A percentile compares a stretch with the other conserved stretches of the same genome.
Evolutionary conservation across 1,139 yeast species (phyloP).

Genomic region (Candida gigantensis): DNA sequence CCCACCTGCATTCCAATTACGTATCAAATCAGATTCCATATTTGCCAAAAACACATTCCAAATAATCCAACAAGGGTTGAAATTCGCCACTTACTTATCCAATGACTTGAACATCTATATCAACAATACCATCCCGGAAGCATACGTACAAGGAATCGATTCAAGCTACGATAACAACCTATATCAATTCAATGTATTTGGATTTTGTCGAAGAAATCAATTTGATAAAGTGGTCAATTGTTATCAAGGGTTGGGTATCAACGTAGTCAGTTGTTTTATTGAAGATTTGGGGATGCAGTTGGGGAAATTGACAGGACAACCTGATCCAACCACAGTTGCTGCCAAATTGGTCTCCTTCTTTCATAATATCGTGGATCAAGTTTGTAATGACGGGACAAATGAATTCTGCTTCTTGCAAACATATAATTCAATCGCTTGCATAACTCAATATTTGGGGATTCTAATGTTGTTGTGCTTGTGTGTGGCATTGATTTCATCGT

Average conservation of each 20-base stretch:
- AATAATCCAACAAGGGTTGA: slow-evolving; percentile 40
- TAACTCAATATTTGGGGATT: slow-evolving; percentile 6
- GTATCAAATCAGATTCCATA: slow-evolving; percentile 10
- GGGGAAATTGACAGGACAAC: slow-evolving; percentile 39
- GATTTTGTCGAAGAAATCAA: slow-evolving; percentile 44
- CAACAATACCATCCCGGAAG: slow-evolving; percentile 25
- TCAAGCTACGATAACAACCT: slow-evolving; percentile 44
- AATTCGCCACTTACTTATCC: slow-evolving; percentile 56
- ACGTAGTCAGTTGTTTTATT: slow-evolving; percentile 46
- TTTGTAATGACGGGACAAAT: slow-evolving; percentile 9
- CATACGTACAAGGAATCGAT: slow-evolving; percentile 36
- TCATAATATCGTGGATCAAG: slow-evolving; percentile 16
- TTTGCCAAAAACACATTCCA: slow-evolving; percentile 12
- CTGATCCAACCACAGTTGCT: slow-evolving; percentile 39
- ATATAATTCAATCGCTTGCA: slow-evolving; percentile 7
- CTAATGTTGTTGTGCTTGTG: slow-evolving; percentile 3
- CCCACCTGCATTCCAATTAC: slow-evolving; percentile 7
- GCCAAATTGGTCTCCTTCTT: slow-evolving; percentile 35
- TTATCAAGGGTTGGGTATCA: slow-evolving; percentile 42
- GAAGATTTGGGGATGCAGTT: slow-evolving; percentile 53
- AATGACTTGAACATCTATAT: slow-evolving; percentile 45
- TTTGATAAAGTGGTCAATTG: slow-evolving; percentile 31
- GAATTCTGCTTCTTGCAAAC: slow-evolving; percentile 11
- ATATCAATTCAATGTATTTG: slow-evolving; percentile 47
- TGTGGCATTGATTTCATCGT: background rate